These are phyloP conservation scores for Vaccinium corymbosum DNA, from an alignment of 148 eudicot genomes.

Conservation along the genomic window DNA sequence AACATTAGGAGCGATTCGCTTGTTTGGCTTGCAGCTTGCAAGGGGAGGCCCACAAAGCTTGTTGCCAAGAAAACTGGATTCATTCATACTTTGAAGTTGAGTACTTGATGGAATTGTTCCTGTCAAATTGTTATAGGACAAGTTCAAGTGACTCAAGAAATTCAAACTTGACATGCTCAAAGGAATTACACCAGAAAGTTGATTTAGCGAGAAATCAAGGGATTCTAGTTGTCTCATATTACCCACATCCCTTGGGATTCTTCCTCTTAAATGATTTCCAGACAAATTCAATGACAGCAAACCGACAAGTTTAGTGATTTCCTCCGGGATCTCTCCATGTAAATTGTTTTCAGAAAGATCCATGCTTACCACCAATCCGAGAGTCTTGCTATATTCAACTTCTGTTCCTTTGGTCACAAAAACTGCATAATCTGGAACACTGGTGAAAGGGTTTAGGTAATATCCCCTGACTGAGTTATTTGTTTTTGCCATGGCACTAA, in stretches of 20 bases:
- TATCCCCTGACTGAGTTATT: neutral
- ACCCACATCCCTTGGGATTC: neutral
- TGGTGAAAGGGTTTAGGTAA: no score
- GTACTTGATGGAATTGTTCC: neutral
- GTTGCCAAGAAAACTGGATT: neutral
- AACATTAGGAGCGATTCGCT: no score
- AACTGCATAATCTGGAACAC: neutral
- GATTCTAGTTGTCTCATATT: neutral
- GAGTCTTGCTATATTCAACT: neutral
- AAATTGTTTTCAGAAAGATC: neutral
- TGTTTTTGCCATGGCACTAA: slow-evolving; percentile 12
- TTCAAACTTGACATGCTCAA: neutral
- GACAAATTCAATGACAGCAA: neutral
- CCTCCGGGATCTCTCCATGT: neutral
- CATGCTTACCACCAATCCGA: no score
- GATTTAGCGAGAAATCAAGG: neutral
- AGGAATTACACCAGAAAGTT: slow-evolving; percentile 6
- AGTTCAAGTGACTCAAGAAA: neutral
- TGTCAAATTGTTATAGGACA: neutral
- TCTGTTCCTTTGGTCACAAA: neutral
- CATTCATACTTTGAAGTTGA: neutral
- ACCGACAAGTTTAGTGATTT: neutral
- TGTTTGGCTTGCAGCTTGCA: no score
- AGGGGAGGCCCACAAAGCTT: no score
- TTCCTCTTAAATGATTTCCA: neutral